Percentiles rank a stretch among this genome's conserved stretches.
phyloP scores from a whole-genome alignment of 1,284 basidiomycete genomes.

The Apiotrichum mycotoxinovorans region DNA sequence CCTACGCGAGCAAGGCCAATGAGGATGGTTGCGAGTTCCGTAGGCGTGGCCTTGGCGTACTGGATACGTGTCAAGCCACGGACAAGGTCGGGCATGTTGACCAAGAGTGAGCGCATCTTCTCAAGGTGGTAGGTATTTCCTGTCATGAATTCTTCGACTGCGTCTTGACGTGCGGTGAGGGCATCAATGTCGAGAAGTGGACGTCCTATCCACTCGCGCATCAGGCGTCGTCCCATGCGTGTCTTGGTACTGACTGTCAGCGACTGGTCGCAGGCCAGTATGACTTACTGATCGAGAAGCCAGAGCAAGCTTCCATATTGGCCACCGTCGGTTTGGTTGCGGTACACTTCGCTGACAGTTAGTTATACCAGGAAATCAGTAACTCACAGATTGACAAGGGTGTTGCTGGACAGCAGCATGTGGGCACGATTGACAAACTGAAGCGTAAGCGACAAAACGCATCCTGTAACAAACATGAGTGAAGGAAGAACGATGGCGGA shows the following conservation, averaged over 20 bases:
- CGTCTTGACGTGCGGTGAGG: conserved; percentile 72
- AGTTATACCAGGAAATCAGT: conserved; percentile 7
- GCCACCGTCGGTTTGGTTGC: conserved; percentile 76
- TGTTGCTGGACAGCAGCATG: conserved; percentile 87
- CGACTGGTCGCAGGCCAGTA: too few species aligned
- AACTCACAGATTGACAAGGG: conserved; percentile 71
- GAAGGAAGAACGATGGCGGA: conserved; percentile 73
- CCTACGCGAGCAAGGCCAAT: conserved; percentile 72
- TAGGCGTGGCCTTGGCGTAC: conserved; percentile 82
- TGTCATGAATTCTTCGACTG: conserved; percentile 75
- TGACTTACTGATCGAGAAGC: conserved; percentile 39
- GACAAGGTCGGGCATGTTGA: conserved; percentile 79
- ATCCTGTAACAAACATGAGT: conserved; percentile 47
- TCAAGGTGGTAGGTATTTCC: conserved; percentile 56
- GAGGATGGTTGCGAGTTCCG: conserved; percentile 75
- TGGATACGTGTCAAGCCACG: conserved; percentile 84
- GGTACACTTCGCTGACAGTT: conserved; percentile 68
- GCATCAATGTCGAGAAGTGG: conserved; percentile 70
- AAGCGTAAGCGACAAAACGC: conserved; percentile 1
- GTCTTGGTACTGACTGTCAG: conserved; percentile 61
- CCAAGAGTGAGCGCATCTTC: conserved; percentile 66
- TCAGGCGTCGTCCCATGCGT: conserved; percentile 76
- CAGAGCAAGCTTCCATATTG: conserved; percentile 75
- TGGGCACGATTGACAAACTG: conserved; percentile 70
- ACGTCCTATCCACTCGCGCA: conserved; percentile 80